Conservation (phyloP, 345 rosid species). For the Salix exigua region DNA sequence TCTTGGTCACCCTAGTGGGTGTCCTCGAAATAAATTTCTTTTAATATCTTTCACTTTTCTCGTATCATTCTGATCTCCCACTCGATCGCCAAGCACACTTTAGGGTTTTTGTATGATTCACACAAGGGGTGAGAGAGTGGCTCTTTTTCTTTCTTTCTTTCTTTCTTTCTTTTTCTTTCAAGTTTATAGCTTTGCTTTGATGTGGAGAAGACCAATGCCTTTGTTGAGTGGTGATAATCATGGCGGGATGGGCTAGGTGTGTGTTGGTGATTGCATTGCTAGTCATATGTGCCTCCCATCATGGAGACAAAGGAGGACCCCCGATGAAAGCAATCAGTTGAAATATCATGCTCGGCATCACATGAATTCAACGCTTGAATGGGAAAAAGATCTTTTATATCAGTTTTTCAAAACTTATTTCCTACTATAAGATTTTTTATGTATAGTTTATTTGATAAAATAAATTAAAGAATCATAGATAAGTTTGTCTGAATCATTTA, state of each 20-base stretch:
- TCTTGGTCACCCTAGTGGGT: slow-evolving; percentile 21
- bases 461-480: too few species aligned
- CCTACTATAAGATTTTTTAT: slow-evolving; percentile 6
- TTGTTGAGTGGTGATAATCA: slow-evolving; percentile 19
- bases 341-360: slow-evolving; percentile 25
- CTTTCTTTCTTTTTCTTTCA: neutral
- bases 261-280: slow-evolving; percentile 41
- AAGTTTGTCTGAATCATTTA: slow-evolving; percentile 13
- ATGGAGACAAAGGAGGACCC: slow-evolving; percentile 41
- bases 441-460: too few species aligned
- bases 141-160: neutral
- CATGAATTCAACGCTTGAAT: slow-evolving; percentile 30
- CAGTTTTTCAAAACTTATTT: neutral
- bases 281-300: slow-evolving; percentile 44
- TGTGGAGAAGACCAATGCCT: slow-evolving; percentile 30
- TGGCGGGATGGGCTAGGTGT: slow-evolving; percentile 25
- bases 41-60: neutral
- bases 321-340: slow-evolving; percentile 33
- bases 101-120: slow-evolving; percentile 15
- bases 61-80: slow-evolving; percentile 12
- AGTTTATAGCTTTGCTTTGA: slow-evolving; percentile 21
- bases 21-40: neutral
- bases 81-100: slow-evolving; percentile 19
- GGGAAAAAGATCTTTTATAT: slow-evolving; percentile 13
- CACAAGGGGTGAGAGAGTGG: neutral